phyloP scores from a whole-genome alignment of 495 filamentous ascomycete species.

The Neurospora intermedia region DNA sequence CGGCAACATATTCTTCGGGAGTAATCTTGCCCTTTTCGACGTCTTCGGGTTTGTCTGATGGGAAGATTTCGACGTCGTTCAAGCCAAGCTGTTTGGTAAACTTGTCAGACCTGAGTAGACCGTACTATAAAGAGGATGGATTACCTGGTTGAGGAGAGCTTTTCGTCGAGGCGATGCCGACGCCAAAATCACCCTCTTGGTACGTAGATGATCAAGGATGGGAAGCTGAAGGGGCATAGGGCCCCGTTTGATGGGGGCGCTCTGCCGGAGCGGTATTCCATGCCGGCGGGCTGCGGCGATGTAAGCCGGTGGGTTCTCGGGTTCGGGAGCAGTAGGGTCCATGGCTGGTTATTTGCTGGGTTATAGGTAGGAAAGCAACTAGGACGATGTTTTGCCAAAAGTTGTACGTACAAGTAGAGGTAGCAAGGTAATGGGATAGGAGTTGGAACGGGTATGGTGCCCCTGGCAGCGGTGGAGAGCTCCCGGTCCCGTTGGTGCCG shows the following conservation, averaged over 20 bases:
- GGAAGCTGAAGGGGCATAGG: constrained; percentile 64
- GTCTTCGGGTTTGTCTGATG: constrained; percentile 71
- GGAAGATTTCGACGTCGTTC: constrained; percentile 64
- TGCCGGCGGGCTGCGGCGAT: constrained; percentile 30
- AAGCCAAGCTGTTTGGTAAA: constrained; percentile 48
- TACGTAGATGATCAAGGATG: constrained; percentile 57
- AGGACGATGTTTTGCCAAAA: background rate
- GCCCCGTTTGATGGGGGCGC: constrained; percentile 21
- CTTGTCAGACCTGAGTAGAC: background rate
- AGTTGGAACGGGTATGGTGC: background rate
- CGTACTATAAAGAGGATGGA: background rate
- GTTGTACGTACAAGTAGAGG: background rate
- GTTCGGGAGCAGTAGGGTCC: constrained; percentile 24
- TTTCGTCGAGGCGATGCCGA: constrained; percentile 76
- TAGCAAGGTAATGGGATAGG: background rate
- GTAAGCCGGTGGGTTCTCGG: constrained; percentile 33
- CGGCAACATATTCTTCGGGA: constrained; percentile 82
- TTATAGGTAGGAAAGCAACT: background rate
- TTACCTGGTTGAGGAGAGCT: constrained; percentile 58
- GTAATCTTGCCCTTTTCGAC: constrained; percentile 61
- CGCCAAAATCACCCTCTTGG: constrained; percentile 74
- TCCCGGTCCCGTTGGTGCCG: background rate
- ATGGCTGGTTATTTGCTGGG: constrained; percentile 5
- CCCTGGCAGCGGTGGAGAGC: background rate
- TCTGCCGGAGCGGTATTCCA: constrained; percentile 23